Base-by-base conservation (phyloP, 2,329 filamentous ascomycete genomes). In the Penicillium sp. region DNA sequence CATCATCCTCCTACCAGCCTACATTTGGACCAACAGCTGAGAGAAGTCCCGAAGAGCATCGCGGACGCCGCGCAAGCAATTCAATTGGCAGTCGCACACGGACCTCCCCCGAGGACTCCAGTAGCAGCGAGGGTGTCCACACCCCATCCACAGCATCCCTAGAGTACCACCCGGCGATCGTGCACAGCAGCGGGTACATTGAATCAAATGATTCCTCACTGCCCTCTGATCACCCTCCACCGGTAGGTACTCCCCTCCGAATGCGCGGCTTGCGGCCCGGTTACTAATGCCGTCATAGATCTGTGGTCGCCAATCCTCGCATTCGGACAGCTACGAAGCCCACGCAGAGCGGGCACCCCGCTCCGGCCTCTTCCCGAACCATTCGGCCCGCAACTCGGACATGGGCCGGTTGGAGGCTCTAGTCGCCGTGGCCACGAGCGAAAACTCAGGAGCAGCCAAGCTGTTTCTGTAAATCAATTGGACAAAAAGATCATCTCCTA, bases 351-450 rank as follows among this genome's bases (percentile, higher is more conserved):
- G 56, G 42, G 61, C 66, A 34, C 52, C 61, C 25, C 61, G 65
- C 30, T 49, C 64, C 37, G 58, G 58, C 25, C 55, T 65, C 25
- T 66, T 65, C 39, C 52, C 62, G 16, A 59, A 64, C 47, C 55
- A 63, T 8, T 49, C 64, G 37, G 50, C 50, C 38, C 59, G 64
- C 30, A 64, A 68, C 28, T 61, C 63, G 31, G 72, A 71, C 22
- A 73, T 77, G 71, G 73, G 72, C 37, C 68, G 74, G 18, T 64
- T 77, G n/a, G 75, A 77, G 54, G 75, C 74, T 41, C 69, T 77
- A 39, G 75, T 77, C 34, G 75, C 75, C 19, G 75, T 76, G 44
- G 75, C 75, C 29, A 77, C 75, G 6, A 75, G 73, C 46, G 74
- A 74, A 52, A 72, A 74, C 45, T 70, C 71, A 53, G 63, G 63